phyloP scores from a whole-genome alignment of 148 eudicot species.

The Vaccinium corymbosum region DNA sequence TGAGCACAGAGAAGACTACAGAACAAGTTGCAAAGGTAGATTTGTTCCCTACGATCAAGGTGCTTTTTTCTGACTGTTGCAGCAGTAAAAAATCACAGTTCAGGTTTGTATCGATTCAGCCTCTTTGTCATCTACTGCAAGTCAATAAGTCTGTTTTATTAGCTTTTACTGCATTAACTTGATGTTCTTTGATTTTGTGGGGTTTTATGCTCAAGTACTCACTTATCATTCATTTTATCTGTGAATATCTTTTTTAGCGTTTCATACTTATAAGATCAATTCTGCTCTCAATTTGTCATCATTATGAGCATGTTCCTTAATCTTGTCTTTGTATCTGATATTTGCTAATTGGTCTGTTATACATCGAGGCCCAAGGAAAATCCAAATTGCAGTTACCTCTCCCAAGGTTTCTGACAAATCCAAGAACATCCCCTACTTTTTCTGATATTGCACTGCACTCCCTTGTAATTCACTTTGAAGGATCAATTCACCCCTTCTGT shows the following conservation, averaged over 20 bases:
- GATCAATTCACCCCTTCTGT: too few species aligned
- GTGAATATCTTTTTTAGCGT: neutral
- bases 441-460: too few species aligned
- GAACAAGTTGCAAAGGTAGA: conserved; percentile 43
- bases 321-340: neutral
- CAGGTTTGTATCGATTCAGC: conserved; percentile 38
- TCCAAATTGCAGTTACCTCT: neutral
- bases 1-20: conserved; percentile 24
- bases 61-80: conserved; percentile 48
- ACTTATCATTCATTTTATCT: too few species aligned
- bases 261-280: neutral
- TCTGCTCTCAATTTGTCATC: conserved; percentile 3
- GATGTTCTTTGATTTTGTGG: neutral
- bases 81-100: conserved; percentile 27
- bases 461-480: too few species aligned
- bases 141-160: neutral
- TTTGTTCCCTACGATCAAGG: conserved; percentile 66
- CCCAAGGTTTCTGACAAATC: neutral
- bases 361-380: neutral
- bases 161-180: neutral
- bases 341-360: neutral
- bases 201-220: neutral
- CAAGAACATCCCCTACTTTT: too few species aligned
- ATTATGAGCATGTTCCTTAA: neutral
- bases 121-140: neutral